These are phyloP conservation scores for Thelonectria discophora DNA, from an alignment of 2,329 filamentous ascomycete species.

Conservation along the genomic window DNA sequence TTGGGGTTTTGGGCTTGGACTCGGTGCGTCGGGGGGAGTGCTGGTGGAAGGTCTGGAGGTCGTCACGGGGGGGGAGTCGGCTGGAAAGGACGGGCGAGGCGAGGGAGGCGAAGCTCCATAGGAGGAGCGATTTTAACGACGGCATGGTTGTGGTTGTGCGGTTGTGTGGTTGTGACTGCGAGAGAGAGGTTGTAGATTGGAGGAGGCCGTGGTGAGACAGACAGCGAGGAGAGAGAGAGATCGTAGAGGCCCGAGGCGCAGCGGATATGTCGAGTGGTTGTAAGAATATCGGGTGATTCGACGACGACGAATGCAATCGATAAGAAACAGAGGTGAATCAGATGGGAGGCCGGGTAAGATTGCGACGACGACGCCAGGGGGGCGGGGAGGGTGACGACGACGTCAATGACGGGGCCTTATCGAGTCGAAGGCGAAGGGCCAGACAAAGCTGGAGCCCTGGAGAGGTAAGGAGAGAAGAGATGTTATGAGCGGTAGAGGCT, in stretches of 20 bases:
- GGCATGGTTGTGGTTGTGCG: constrained; percentile 26
- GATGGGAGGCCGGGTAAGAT: neutral
- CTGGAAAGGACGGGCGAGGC: constrained; percentile 33
- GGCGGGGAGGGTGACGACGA: neutral
- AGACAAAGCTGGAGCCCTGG: no score
- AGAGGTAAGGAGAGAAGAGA: no score
- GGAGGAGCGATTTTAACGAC: constrained; percentile 37
- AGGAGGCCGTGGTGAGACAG: neutral
- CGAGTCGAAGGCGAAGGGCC: neutral
- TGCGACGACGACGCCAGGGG: neutral
- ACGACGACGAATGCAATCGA: neutral
- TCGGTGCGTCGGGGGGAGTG: constrained; percentile 16
- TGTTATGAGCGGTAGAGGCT: no score
- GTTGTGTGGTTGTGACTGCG: neutral
- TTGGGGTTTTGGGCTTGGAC: constrained; percentile 46
- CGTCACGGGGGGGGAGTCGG: constrained; percentile 22
- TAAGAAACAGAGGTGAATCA: neutral
- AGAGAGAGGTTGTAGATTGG: neutral
- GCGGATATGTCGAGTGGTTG: neutral
- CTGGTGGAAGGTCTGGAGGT: neutral
- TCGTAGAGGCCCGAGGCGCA: neutral
- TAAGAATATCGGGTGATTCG: neutral
- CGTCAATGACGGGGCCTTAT: neutral
- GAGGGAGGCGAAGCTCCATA: constrained; percentile 39
- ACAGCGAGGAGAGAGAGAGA: neutral